phyloP scores from a whole-genome alignment of 73 alveolate genomes.

The Tetrahymena elliotti region DNA sequence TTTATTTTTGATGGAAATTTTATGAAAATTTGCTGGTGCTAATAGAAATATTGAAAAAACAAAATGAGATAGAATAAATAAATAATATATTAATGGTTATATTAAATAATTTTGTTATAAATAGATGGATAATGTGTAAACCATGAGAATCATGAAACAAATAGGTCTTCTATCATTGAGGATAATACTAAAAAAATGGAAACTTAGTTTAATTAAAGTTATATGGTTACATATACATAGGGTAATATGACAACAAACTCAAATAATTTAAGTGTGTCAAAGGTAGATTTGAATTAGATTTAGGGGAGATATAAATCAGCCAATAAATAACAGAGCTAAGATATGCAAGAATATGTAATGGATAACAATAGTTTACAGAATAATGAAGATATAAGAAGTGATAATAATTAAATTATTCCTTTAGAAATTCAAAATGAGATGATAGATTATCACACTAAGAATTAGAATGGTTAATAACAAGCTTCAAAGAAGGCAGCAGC shows the following conservation, averaged over 20 bases:
- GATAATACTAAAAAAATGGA: neutral
- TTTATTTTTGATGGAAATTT: too few relatives aligned
- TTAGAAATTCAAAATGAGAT: neutral
- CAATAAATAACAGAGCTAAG: neutral
- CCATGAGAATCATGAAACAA: neutral
- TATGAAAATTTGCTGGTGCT: too few relatives aligned
- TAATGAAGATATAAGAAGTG: neutral
- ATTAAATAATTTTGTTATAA: neutral
- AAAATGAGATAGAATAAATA: too few relatives aligned
- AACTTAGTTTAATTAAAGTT: neutral
- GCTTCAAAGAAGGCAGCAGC: neutral
- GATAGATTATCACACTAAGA: neutral
- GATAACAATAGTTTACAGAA: neutral
- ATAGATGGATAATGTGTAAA: neutral
- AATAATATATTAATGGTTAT: neutral
- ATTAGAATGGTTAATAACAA: neutral
- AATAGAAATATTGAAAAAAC: too few relatives aligned
- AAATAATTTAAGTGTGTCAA: neutral
- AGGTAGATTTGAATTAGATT: neutral
- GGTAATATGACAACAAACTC: neutral
- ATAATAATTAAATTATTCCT: neutral
- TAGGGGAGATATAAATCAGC: neutral
- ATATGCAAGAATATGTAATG: neutral
- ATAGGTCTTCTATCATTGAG: neutral
- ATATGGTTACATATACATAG: neutral